These are phyloP conservation scores for Myochromella boudieri DNA, from an alignment of 768 basidiomycete species.

Conservation along the genomic window DNA sequence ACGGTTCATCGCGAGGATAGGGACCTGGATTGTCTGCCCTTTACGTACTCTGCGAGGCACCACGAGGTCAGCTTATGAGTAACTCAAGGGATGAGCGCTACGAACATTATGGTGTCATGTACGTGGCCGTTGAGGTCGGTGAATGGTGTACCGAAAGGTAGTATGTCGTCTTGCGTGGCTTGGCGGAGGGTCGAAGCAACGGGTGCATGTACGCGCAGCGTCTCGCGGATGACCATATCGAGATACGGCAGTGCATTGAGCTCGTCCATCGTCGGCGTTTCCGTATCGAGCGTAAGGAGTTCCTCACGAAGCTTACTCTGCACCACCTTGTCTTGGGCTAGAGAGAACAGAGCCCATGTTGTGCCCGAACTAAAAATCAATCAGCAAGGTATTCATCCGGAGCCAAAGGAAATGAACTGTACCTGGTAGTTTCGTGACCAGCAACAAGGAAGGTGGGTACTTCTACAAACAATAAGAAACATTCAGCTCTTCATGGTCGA, in stretches of 20 bases:
- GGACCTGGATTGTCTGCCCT: conserved; percentile 46
- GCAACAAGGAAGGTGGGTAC: conserved; percentile 50
- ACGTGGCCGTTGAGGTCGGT: conserved; percentile 42
- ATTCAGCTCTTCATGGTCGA: neutral
- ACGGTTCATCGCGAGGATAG: conserved; percentile 53
- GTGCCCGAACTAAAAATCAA: conserved; percentile 34
- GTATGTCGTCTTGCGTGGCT: conserved; percentile 50
- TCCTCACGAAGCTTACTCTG: conserved; percentile 63
- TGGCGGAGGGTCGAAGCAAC: conserved; percentile 42
- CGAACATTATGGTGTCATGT: conserved; percentile 39
- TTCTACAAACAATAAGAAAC: conserved; percentile 27
- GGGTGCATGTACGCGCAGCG: conserved; percentile 54
- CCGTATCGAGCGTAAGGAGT: conserved; percentile 46
- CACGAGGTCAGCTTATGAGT: neutral
- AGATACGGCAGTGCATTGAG: conserved; percentile 67
- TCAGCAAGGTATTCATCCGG: neutral
- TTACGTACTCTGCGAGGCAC: conserved; percentile 33
- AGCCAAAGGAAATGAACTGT: neutral
- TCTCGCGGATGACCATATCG: conserved; percentile 64
- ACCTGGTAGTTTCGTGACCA: conserved; percentile 50
- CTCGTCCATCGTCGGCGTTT: conserved; percentile 68
- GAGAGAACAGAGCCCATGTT: conserved; percentile 60
- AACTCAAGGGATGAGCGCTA: neutral
- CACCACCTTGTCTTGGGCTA: conserved; percentile 45
- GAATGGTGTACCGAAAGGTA: conserved; percentile 49